Evolutionary conservation across 2,329 filamentous ascomycete genomes (phyloP).

Genomic region (Pseudogymnoascus destructans): DNA sequence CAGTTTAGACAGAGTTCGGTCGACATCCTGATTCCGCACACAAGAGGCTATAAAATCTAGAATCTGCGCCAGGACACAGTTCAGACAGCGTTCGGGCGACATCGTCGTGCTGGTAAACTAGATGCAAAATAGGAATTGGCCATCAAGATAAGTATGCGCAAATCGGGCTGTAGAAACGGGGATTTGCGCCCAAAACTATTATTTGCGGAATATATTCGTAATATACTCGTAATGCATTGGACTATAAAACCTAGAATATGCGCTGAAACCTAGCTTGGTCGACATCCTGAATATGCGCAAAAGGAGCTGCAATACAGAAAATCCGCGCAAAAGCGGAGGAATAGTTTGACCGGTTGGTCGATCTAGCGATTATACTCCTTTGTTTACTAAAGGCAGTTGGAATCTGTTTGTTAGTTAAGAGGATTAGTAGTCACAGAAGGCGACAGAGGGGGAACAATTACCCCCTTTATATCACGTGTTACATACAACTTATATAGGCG

Average conservation of each 20-base stretch:
- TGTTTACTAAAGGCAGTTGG: background rate
- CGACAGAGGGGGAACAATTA: background rate
- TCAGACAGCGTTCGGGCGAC: too few relatives aligned
- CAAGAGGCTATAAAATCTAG: background rate
- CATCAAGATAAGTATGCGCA: background rate
- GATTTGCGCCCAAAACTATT: background rate
- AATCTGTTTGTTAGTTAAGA: background rate
- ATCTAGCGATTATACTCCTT: background rate
- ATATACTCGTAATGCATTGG: background rate
- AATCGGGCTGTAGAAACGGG: too few relatives aligned
- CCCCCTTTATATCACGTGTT: background rate
- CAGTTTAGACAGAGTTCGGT: background rate
- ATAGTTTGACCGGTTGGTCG: background rate
- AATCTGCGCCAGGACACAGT: background rate
- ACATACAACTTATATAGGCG: too few relatives aligned
- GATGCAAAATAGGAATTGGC: too few relatives aligned
- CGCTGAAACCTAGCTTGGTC: background rate
- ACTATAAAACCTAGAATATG: background rate
- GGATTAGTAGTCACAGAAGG: background rate
- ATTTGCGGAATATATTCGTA: background rate
- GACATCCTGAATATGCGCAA: background rate
- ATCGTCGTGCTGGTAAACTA: too few relatives aligned
- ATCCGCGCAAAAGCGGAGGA: background rate
- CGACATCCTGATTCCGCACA: background rate
- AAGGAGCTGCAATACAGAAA: background rate